Evolutionary conservation across 352 stramenopile species (phyloP), one percentile per base, ranked within the genome.

Genomic region (Phytophthora megakarya): DNA sequence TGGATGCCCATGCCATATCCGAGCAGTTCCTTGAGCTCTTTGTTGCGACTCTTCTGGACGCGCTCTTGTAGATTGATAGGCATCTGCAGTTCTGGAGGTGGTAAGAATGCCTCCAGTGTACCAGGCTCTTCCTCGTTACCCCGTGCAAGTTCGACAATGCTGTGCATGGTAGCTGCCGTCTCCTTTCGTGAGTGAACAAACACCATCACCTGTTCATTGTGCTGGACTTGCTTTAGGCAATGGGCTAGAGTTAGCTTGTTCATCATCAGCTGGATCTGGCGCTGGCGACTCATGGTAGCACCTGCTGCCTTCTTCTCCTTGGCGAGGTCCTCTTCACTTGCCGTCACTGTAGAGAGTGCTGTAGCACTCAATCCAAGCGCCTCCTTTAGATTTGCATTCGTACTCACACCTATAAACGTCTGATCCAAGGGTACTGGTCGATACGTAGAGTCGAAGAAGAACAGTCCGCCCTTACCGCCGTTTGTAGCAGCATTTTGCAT

Each of bases 161-260:
- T 92, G 33, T 84, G 88, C 57, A 98, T 97, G 13, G 98, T 99
- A 30, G 89, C 88, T 19, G 93, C 88, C 0, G 98, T 99, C 48
- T 99, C 97, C 67, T 99, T 99, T 30, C 98, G 92, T 15, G 93
- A 98, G 75, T 99, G 97, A 8, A 99, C 98, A 82, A 99, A 99
- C 9, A 99, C 96, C 98, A 99, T 99, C 3, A 99, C 85, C 57
- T 96, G 88, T 61, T 96, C 78, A 12, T 81, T 76, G 33, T 83
- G 72, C 37, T 79, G 64, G 0, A 93, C 75, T 33, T 92, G 84
- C 39, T 78, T 72, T 16, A 93, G 46, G 38, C 86, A 93, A 45
- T 93, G 85, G 1, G 76, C 73, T 9, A 88, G 78, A 18, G 83
- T 76, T 16, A 96, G 69, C 61, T 97, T 91, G 72, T 95, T 93